Conservation (phyloP, 106 monocot species). For the Dendrobium catenatum region DNA sequence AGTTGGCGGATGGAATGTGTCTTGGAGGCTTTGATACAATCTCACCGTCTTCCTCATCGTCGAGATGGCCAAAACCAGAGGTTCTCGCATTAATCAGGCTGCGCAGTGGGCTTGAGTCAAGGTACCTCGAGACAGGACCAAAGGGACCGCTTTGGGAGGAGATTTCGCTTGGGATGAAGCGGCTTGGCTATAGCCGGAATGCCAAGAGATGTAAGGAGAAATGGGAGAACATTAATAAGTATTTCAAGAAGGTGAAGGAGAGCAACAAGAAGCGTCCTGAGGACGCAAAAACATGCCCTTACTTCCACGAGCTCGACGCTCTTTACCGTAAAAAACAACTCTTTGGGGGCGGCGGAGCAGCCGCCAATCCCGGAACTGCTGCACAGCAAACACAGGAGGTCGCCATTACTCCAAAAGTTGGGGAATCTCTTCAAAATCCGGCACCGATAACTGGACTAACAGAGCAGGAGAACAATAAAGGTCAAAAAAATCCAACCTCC, state of each 20-base stretch:
- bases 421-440: not conserved
- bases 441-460: not conserved
- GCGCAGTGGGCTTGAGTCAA: constrained; percentile 38
- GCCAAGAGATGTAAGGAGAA: constrained; percentile 84
- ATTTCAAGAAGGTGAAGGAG: constrained; percentile 90
- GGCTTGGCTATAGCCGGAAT: constrained; percentile 58
- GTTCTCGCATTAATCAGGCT: constrained; percentile 45
- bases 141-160: constrained; percentile 87
- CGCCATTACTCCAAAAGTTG: not conserved
- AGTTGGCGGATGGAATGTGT: not conserved
- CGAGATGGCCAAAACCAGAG: constrained; percentile 57
- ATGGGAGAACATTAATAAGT: constrained; percentile 95
- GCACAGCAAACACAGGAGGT: not conserved
- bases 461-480: not conserved
- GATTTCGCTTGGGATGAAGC: constrained; percentile 50
- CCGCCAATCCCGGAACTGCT: not conserved
- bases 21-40: not conserved
- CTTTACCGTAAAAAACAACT: constrained; percentile 53
- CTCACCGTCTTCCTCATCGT: constrained; percentile 10
- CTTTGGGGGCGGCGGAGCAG: not conserved
- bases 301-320: constrained; percentile 79
- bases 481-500: not conserved
- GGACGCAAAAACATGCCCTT: constrained; percentile 85
- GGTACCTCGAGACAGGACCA: constrained; percentile 58
- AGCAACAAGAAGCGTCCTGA: constrained; percentile 76